These are phyloP conservation scores for Beta vulgaris DNA, from an alignment of 148 eudicot genomes.

Conservation along the genomic window DNA sequence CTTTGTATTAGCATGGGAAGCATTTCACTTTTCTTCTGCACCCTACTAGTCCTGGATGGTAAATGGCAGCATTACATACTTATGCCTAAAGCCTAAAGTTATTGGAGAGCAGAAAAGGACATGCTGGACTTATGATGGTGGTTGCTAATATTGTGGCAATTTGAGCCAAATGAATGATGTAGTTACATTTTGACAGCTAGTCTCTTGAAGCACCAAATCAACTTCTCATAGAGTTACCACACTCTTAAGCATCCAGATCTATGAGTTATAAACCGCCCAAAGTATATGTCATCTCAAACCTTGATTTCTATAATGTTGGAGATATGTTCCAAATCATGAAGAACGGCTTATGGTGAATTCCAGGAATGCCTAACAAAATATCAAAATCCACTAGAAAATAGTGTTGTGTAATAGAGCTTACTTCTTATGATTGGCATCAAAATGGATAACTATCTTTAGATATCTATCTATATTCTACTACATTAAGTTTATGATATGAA, in stretches of 20 bases:
- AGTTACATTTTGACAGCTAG: background rate
- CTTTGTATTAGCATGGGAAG: no score
- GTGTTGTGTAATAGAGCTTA: background rate
- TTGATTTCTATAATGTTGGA: background rate
- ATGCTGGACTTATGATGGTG: background rate
- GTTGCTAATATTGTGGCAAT: background rate
- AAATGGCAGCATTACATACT: no score
- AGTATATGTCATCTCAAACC: background rate
- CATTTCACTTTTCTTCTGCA: no score
- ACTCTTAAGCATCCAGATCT: background rate
- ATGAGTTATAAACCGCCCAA: background rate
- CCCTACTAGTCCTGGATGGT: background rate
- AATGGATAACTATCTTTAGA: background rate
- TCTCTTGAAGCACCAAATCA: background rate
- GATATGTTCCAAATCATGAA: background rate
- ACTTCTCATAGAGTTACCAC: background rate
- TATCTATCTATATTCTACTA: no score
- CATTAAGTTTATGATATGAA: no score
- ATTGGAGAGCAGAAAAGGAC: background rate
- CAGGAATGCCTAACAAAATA: background rate
- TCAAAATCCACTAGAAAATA: background rate
- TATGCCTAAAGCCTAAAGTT: background rate
- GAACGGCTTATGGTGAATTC: background rate
- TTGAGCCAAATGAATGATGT: background rate
- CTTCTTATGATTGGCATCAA: background rate